A percentile compares a stretch with the other conserved stretches of the same genome.
Evolutionary conservation across 208 protist genomes (phyloP).

Genomic region (Leishmania amazonensis): DNA sequence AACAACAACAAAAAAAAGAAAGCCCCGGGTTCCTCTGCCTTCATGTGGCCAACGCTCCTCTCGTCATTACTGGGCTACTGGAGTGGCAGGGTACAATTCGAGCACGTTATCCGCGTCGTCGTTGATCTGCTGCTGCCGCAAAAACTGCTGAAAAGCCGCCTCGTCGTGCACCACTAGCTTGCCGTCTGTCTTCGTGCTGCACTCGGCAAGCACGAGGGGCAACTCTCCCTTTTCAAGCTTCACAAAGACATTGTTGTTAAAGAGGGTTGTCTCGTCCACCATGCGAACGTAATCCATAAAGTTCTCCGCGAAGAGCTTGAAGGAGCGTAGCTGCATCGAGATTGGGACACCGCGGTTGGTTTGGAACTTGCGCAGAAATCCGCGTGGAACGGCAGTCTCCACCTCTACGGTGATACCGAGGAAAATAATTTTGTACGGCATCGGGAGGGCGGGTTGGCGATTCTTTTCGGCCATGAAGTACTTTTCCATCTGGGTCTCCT

Average conservation of each 20-base stretch:
- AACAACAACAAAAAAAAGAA: not conserved
- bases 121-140: conserved; percentile 65
- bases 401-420: conserved; percentile 87
- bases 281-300: conserved; percentile 65
- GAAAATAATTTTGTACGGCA: conserved; percentile 76
- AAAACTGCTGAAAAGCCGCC: conserved; percentile 71
- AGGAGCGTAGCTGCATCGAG: conserved; percentile 79
- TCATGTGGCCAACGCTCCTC: not conserved
- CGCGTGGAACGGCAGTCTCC: conserved; percentile 84
- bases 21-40: not conserved
- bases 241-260: conserved; percentile 90
- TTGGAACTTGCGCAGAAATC: conserved; percentile 82
- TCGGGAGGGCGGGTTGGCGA: conserved; percentile 39
- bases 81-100: conserved; percentile 50
- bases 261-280: conserved; percentile 71
- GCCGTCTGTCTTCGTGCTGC: conserved; percentile 24
- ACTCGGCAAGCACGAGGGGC: conserved; percentile 73
- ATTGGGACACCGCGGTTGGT: conserved; percentile 84
- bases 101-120: conserved; percentile 66
- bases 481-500: conserved; percentile 46
- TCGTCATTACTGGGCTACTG: not conserved
- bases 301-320: conserved; percentile 85
- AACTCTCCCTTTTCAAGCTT: conserved; percentile 82
- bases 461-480: conserved; percentile 60
- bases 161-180: conserved; percentile 61